Evolutionary conservation across 371 early-diverging fungal species (phyloP).

Genomic region (Nematocida parisii): DNA sequence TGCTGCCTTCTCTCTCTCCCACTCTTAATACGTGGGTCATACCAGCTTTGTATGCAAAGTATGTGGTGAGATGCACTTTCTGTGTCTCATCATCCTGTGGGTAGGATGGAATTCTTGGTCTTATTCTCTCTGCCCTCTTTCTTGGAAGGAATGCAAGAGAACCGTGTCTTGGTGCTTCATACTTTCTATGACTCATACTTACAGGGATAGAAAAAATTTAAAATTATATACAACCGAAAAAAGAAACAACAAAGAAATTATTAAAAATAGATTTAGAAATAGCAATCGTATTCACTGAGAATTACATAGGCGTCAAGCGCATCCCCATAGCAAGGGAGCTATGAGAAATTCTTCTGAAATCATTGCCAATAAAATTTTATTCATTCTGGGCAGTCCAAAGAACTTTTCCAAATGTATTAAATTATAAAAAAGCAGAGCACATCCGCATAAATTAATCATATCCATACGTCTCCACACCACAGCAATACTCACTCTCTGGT

Average conservation of each 20-base stretch:
- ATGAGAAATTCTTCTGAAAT: too few species aligned
- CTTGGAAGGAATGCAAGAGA: constrained; percentile 96
- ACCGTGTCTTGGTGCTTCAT: constrained; percentile 88
- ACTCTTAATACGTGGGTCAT: constrained; percentile 99
- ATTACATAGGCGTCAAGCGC: too few species aligned
- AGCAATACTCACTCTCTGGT: too few species aligned
- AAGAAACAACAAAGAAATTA: constrained; percentile 5
- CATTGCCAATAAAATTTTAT: too few species aligned
- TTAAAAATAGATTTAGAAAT: too few species aligned
- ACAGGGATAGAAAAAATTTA: constrained; percentile 60
- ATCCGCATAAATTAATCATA: too few species aligned
- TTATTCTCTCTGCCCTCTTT: constrained; percentile 87
- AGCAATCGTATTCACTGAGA: too few species aligned
- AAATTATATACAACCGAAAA: constrained; percentile 34
- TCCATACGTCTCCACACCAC: too few species aligned
- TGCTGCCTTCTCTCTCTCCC: constrained; percentile 66
- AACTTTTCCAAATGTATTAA: too few species aligned
- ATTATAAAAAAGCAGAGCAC: too few species aligned
- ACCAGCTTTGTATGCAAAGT: constrained; percentile 98
- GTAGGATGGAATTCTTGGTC: constrained; percentile 93
- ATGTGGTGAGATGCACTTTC: constrained; percentile 94
- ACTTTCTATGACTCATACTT: constrained; percentile 71
- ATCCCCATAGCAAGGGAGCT: too few species aligned
- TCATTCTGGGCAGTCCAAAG: too few species aligned
- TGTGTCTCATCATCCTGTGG: constrained; percentile 90